phyloP scores from a whole-genome alignment of 2,329 filamentous ascomycete genomes.

The Talaromyces sp. region DNA sequence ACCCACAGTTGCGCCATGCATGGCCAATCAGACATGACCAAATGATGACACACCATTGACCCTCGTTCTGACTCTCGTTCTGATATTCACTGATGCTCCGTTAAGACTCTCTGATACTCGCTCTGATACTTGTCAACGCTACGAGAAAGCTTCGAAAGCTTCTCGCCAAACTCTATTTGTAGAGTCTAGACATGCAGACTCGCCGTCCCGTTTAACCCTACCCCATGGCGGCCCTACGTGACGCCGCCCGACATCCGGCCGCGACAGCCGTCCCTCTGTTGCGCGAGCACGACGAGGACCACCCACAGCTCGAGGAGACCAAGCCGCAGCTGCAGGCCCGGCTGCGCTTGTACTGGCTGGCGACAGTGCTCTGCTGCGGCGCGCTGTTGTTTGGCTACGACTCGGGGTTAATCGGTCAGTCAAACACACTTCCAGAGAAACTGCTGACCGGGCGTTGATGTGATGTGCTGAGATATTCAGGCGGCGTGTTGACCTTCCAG shows the following conservation, averaged over 20 bases:
- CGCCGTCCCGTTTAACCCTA: background rate
- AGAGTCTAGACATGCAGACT: background rate
- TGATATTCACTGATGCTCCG: too few species aligned
- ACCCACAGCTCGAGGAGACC: background rate
- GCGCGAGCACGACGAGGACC: background rate
- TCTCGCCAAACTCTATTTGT: background rate
- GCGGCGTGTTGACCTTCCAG: conserved; percentile 44
- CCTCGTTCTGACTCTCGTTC: too few species aligned
- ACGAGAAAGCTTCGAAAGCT: background rate
- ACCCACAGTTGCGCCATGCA: background rate
- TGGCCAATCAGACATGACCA: background rate
- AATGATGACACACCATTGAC: background rate
- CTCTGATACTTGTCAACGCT: background rate
- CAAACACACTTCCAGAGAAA: conserved; percentile 1
- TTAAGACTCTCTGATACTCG: too few species aligned
- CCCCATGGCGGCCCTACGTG: background rate
- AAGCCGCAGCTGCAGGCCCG: conserved; percentile 28
- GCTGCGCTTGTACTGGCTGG: conserved; percentile 50
- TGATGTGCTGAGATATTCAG: conserved; percentile 15
- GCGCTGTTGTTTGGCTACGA: conserved; percentile 44
- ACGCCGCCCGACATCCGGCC: background rate
- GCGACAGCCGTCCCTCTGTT: conserved; percentile 2
- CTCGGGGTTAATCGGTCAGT: conserved; percentile 39
- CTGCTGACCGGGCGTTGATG: background rate
- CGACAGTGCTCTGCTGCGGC: conserved; percentile 48